Percentiles rank a stretch among this genome's conserved stretches.
These are phyloP conservation scores for Didymella pomorum DNA, from an alignment of 2,329 filamentous ascomycete species.

Conservation along the genomic window DNA sequence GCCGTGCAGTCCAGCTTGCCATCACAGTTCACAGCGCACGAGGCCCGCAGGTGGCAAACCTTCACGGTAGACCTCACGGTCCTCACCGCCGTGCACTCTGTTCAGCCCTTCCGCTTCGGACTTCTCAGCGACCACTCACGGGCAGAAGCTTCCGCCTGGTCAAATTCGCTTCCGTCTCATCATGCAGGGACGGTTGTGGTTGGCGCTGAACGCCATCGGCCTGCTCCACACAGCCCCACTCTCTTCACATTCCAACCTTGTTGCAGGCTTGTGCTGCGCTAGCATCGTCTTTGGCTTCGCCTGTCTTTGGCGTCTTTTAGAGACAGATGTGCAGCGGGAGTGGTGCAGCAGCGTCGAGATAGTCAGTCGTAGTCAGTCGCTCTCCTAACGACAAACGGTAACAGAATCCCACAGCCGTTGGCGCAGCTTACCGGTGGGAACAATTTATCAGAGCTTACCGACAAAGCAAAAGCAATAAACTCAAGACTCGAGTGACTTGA, in stretches of 20 bases:
- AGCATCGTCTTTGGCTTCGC: constrained; percentile 9
- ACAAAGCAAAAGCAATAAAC: constrained; percentile 2
- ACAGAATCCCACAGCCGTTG: constrained; percentile 5
- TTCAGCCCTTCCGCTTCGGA: constrained; percentile 7
- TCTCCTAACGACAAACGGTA: constrained; percentile 20
- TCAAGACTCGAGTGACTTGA: constrained; percentile 1
- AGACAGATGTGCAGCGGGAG: constrained; percentile 12
- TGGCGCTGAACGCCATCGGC: constrained; percentile 15
- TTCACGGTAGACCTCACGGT: constrained; percentile 8
- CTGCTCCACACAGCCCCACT: constrained; percentile 14
- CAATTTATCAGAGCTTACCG: neutral
- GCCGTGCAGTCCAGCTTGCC: neutral
- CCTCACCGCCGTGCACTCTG: constrained; percentile 20
- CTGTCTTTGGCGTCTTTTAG: constrained; percentile 12
- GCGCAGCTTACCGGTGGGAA: neutral
- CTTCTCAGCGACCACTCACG: constrained; percentile 12
- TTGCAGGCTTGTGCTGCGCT: constrained; percentile 11
- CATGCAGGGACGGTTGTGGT: constrained; percentile 22
- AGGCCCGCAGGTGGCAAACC: constrained; percentile 17
- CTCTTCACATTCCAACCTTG: constrained; percentile 19
- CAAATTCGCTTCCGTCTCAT: constrained; percentile 13
- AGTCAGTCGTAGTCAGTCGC: constrained; percentile 3
- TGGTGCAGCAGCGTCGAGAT: constrained; percentile 8
- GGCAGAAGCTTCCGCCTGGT: constrained; percentile 8
- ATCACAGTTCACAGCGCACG: constrained; percentile 3